phyloP scores from a whole-genome alignment of 2,329 filamentous ascomycete species.

The Penicillium thymicola region DNA sequence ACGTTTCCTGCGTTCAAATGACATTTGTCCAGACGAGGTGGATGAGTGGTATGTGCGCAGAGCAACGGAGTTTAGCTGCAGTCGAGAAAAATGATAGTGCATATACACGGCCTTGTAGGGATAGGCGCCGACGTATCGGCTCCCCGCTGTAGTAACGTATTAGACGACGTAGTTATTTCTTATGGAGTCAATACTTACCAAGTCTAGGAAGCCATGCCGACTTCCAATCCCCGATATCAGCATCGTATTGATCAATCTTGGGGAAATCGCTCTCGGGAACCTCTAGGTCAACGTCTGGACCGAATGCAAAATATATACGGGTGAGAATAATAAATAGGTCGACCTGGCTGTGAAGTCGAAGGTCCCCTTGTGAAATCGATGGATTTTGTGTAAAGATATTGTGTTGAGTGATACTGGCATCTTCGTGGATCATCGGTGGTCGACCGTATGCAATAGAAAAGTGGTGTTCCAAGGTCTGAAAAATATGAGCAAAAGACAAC shows the following conservation, averaged over 20 bases:
- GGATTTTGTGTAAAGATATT: slow-evolving; percentile 32
- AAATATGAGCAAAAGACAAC: slow-evolving; percentile 11
- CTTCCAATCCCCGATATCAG: slow-evolving; percentile 40
- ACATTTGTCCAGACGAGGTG: slow-evolving; percentile 39
- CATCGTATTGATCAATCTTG: slow-evolving; percentile 41
- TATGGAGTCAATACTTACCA: slow-evolving; percentile 21
- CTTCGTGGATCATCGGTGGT: slow-evolving; percentile 44
- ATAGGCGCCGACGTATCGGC: slow-evolving; percentile 48
- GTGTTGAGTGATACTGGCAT: slow-evolving; percentile 37
- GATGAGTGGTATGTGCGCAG: slow-evolving; percentile 46
- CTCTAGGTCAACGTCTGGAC: slow-evolving; percentile 43
- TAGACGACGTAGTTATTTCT: neutral
- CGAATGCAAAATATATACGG: slow-evolving; percentile 44
- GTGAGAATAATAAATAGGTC: slow-evolving; percentile 45
- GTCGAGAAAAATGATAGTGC: slow-evolving; percentile 51
- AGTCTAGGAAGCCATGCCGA: slow-evolving; percentile 36
- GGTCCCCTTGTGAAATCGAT: slow-evolving; percentile 33
- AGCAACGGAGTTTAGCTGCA: slow-evolving; percentile 51
- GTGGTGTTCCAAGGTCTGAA: slow-evolving; percentile 42
- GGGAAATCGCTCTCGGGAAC: slow-evolving; percentile 41
- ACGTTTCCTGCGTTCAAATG: slow-evolving; percentile 44
- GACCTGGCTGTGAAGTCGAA: slow-evolving; percentile 43
- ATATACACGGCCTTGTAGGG: slow-evolving; percentile 50
- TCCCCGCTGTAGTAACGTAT: slow-evolving; percentile 36
- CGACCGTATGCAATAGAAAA: slow-evolving; percentile 46